Evolutionary conservation across 768 basidiomycete species (phyloP).

Genomic region (Russula vinacea): DNA sequence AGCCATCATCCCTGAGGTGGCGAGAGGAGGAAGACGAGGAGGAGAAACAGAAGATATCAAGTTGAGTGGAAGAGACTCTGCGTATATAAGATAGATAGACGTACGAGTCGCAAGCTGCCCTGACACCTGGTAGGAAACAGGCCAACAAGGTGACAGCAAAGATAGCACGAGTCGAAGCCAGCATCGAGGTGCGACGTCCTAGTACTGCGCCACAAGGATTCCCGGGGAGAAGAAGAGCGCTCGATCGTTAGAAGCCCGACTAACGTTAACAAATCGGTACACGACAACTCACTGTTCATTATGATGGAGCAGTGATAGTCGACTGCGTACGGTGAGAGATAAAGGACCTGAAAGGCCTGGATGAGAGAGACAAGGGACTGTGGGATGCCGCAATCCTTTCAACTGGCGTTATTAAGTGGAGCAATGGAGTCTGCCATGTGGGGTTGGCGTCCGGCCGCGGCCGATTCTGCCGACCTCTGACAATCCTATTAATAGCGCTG

Average conservation of each 20-base stretch:
- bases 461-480: too few species aligned
- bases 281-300: background rate
- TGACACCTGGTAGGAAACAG: conserved; percentile 7
- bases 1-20: background rate
- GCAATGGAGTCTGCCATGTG: too few species aligned
- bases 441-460: too few species aligned
- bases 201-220: background rate
- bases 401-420: too few species aligned
- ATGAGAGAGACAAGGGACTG: too few species aligned
- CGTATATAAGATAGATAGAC: background rate
- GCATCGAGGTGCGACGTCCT: background rate
- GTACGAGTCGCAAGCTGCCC: conserved; percentile 9
- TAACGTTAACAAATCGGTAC: background rate
- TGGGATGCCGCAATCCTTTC: too few species aligned
- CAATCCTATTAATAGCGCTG: too few species aligned
- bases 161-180: background rate
- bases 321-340: background rate
- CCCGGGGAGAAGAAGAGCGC: too few species aligned
- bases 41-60: too few species aligned
- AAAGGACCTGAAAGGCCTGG: too few species aligned
- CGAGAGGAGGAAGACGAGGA: background rate
- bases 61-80: background rate
- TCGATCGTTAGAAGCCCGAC: background rate
- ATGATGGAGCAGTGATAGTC: background rate
- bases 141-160: background rate